A percentile compares a stretch with the other conserved stretches of the same genome.
These are phyloP conservation scores for Mycena leptocephala DNA, from an alignment of 768 basidiomycete species.

Conservation along the genomic window DNA sequence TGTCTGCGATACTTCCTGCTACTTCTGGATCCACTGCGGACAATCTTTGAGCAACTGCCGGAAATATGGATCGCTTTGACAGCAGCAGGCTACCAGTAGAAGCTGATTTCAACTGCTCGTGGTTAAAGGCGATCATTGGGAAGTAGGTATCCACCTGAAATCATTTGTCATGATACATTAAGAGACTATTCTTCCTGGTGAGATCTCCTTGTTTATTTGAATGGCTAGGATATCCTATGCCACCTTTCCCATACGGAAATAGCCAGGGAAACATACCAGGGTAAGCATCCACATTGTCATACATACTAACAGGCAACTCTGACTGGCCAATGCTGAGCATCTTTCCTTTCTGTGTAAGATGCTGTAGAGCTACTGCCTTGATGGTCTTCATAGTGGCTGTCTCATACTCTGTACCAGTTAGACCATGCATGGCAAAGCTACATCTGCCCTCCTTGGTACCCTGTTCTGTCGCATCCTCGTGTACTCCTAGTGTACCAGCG, in stretches of 20 bases:
- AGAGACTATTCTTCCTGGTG: conserved; percentile 38
- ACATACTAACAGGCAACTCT: neutral
- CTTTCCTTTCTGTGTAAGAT: neutral
- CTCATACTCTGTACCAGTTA: too few relatives aligned
- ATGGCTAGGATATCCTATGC: neutral
- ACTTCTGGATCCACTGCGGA: too few relatives aligned
- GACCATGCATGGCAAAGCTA: neutral
- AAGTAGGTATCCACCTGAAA: conserved; percentile 47
- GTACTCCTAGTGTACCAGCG: neutral
- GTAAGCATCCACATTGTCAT: neutral
- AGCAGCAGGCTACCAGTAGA: conserved; percentile 53
- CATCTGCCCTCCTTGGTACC: neutral
- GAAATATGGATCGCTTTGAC: conserved; percentile 51
- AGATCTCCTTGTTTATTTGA: neutral
- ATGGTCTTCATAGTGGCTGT: neutral
- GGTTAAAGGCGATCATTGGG: conserved; percentile 56
- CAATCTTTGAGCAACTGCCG: conserved; percentile 35
- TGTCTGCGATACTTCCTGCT: too few relatives aligned
- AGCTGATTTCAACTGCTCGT: conserved; percentile 52
- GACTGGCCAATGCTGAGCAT: neutral
- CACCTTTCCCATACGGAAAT: neutral
- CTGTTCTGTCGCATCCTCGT: neutral
- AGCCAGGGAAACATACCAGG: conserved; percentile 49
- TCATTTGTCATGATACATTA: conserved; percentile 51
- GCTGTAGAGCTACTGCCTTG: neutral